A percentile compares a stretch with the other conserved stretches of the same genome.
phyloP scores from a whole-genome alignment of 257 asterid species.

The Solanum arcanum region DNA sequence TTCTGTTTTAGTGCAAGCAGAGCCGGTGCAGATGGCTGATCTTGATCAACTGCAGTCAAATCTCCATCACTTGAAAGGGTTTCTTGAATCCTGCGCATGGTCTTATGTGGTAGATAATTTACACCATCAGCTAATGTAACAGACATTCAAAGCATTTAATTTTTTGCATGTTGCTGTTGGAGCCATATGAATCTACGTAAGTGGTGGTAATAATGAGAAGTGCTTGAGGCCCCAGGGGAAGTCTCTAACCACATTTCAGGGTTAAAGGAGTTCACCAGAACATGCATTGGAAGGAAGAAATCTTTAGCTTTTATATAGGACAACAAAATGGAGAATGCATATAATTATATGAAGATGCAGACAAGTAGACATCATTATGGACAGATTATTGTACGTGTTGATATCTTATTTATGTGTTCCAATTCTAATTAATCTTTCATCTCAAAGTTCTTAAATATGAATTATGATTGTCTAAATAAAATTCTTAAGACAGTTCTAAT shows the following conservation, averaged over 20 bases:
- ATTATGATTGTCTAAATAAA: background rate
- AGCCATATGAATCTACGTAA: background rate
- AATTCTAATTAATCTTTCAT: background rate
- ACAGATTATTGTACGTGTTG: background rate
- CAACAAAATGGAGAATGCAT: background rate
- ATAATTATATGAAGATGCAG: background rate
- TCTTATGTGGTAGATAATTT: slow-evolving; percentile 44
- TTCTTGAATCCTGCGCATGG: slow-evolving; percentile 83
- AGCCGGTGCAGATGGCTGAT: slow-evolving; percentile 38
- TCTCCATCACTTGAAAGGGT: slow-evolving; percentile 39
- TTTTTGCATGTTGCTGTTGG: background rate
- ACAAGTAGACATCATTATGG: background rate
- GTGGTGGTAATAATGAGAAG: background rate
- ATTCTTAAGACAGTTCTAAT: background rate
- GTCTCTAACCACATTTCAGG: background rate
- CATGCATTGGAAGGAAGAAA: background rate
- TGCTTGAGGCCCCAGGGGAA: background rate
- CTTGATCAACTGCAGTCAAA: slow-evolving; percentile 33
- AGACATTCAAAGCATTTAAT: background rate
- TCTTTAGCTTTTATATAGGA: background rate
- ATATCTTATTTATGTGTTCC: background rate
- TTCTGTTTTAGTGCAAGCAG: slow-evolving; percentile 53
- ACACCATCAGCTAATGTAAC: slow-evolving; percentile 13
- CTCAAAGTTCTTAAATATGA: background rate
- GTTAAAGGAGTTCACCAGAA: background rate